Conservation (phyloP, 2,329 filamentous ascomycete species). For the Pestalotiopsis sp. region DNA sequence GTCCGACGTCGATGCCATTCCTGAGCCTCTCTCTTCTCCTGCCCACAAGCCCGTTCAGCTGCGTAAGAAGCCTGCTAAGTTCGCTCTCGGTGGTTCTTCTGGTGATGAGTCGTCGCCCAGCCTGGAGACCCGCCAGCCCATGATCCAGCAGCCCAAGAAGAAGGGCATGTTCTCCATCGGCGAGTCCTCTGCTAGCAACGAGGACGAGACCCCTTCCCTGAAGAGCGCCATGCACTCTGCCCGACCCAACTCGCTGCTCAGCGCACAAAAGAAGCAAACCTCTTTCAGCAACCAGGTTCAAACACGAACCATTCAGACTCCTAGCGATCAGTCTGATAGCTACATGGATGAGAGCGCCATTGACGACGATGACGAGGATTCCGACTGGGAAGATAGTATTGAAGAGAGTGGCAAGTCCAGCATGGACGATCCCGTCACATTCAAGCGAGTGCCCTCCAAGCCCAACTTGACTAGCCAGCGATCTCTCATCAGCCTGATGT, state of each 20-base stretch:
- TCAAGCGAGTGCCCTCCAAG: constrained; percentile 89
- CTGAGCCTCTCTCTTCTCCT: constrained; percentile 60
- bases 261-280: constrained; percentile 70
- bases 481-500: constrained; percentile 87
- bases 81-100: constrained; percentile 77
- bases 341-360: constrained; percentile 84
- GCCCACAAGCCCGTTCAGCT: constrained; percentile 69
- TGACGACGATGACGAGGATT: constrained; percentile 68
- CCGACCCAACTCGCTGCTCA: constrained; percentile 43
- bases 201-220: constrained; percentile 75
- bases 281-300: constrained; percentile 80
- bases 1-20: constrained; percentile 56
- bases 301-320: constrained; percentile 66
- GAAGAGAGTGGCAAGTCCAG: constrained; percentile 84
- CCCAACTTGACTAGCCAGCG: constrained; percentile 82
- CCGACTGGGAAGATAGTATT: constrained; percentile 67
- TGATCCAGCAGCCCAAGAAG: constrained; percentile 33
- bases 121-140: constrained; percentile 42
- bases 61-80: constrained; percentile 63
- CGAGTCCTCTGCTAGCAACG: constrained; percentile 65
- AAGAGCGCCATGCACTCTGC: constrained; percentile 53
- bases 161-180: constrained; percentile 54
- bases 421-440: constrained; percentile 77
- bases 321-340: constrained; percentile 58
- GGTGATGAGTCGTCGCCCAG: constrained; percentile 77